A percentile compares a stretch with the other conserved stretches of the same genome.
phyloP scores from a whole-genome alignment of 257 asterid species.

The Buddleja alternifolia region DNA sequence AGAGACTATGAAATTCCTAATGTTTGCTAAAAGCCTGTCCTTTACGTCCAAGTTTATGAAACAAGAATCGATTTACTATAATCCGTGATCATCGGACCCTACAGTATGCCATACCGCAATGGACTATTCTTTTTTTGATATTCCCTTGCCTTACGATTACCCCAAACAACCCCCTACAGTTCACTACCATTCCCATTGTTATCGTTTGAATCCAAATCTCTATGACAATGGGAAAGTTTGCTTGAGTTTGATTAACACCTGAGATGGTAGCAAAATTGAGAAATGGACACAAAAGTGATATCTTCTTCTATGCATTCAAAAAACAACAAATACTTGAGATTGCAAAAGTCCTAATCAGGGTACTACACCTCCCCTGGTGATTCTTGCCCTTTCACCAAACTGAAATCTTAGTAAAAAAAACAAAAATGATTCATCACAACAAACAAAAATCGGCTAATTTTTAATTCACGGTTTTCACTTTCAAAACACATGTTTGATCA shows the following conservation, averaged over 20 bases:
- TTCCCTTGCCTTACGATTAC: conserved; percentile 51
- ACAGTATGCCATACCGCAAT: conserved; percentile 67
- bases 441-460: not conserved
- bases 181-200: conserved; percentile 50
- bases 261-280: conserved; percentile 38
- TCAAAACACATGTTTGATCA: conserved; percentile 41
- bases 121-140: conserved; percentile 78
- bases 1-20: too few relatives aligned
- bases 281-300: conserved; percentile 45
- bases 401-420: not conserved
- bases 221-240: conserved; percentile 48
- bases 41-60: conserved; percentile 58
- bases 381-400: not conserved
- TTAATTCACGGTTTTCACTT: conserved; percentile 26
- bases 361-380: not conserved
- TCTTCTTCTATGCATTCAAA: too few relatives aligned
- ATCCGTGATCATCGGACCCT: conserved; percentile 60
- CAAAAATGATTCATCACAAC: not conserved
- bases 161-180: conserved; percentile 56
- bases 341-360: too few relatives aligned
- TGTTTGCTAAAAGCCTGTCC: conserved; percentile 55
- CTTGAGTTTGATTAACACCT: conserved; percentile 59
- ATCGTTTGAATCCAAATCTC: conserved; percentile 61
- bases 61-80: conserved; percentile 58
- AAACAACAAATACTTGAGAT: too few relatives aligned